Conservation (phyloP, 208 protist genomes). For the Trypanosoma grayi region DNA sequence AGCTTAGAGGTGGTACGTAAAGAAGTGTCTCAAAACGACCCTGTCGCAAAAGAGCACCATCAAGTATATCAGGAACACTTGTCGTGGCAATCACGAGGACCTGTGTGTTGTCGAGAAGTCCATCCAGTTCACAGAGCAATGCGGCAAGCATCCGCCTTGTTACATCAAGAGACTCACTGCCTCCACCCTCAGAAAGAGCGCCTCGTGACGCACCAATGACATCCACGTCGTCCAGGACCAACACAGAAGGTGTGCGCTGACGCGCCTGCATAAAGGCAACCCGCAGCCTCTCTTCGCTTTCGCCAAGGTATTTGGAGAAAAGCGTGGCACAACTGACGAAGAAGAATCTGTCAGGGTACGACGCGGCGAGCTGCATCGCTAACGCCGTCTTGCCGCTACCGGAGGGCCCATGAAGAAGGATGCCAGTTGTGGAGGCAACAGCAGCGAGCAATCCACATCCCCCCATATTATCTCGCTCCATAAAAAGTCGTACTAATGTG, state of each 20-base stretch:
- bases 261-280: constrained; percentile 69
- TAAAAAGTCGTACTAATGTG: constrained; percentile 19
- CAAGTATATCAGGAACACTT: constrained; percentile 75
- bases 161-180: constrained; percentile 44
- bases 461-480: constrained; percentile 2
- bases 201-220: constrained; percentile 70
- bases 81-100: constrained; percentile 92
- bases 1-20: constrained; percentile 55
- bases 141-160: constrained; percentile 91
- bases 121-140: constrained; percentile 97
- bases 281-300: constrained; percentile 85
- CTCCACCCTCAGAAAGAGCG: constrained; percentile 24
- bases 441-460: constrained; percentile 25
- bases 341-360: constrained; percentile 53
- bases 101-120: constrained; percentile 82
- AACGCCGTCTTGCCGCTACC: constrained; percentile 81
- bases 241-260: constrained; percentile 59
- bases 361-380: constrained; percentile 28
- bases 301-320: constrained; percentile 88
- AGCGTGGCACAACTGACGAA: constrained; percentile 73
- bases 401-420: constrained; percentile 81
- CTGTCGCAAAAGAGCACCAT: constrained; percentile 96
- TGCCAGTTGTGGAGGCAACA: constrained; percentile 56
- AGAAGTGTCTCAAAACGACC: constrained; percentile 89
- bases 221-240: constrained; percentile 87